Conservation (phyloP, 2,329 filamentous ascomycete species). For the Arthrobotrys pseudoclavata region DNA sequence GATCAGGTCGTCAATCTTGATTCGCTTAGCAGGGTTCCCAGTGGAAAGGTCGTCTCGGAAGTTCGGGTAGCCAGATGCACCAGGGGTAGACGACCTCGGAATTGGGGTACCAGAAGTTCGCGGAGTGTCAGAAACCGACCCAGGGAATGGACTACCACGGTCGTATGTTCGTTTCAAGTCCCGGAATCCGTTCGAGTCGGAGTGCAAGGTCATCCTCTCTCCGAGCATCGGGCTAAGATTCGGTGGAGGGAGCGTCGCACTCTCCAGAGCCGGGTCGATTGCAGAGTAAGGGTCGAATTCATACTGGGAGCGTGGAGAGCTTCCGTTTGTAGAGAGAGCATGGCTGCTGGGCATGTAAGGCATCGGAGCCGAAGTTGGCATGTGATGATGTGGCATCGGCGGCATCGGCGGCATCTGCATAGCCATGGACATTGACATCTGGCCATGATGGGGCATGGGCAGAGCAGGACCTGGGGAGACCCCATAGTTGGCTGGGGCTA, state of each 20-base stretch:
- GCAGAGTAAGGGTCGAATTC: conserved; percentile 73
- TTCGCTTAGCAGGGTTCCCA: conserved; percentile 72
- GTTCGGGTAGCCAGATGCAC: conserved; percentile 60
- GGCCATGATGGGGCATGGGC: conserved; percentile 60
- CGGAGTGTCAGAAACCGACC: conserved; percentile 66
- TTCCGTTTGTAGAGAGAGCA: conserved; percentile 66
- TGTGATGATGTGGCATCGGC: conserved; percentile 64
- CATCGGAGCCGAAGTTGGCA: conserved; percentile 54
- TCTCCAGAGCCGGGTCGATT: conserved; percentile 77
- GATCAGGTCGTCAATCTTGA: conserved; percentile 81
- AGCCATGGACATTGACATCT: conserved; percentile 64
- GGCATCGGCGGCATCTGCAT: conserved; percentile 63
- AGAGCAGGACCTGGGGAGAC: conserved; percentile 62
- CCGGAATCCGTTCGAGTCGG: conserved; percentile 60
- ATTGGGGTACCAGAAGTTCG: conserved; percentile 69
- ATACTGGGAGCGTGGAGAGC: conserved; percentile 68
- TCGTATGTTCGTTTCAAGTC: conserved; percentile 64
- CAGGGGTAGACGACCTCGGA: conserved; percentile 62
- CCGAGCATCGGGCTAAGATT: conserved; percentile 64
- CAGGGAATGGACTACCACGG: conserved; percentile 65
- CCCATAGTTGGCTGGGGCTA: conserved; percentile 67
- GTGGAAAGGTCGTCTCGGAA: conserved; percentile 58
- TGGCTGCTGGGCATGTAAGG: conserved; percentile 59
- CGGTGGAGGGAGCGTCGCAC: conserved; percentile 65
- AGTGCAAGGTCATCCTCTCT: conserved; percentile 56